Conservation (phyloP, 768 basidiomycete species). For the Boletus tylopilopsis region DNA sequence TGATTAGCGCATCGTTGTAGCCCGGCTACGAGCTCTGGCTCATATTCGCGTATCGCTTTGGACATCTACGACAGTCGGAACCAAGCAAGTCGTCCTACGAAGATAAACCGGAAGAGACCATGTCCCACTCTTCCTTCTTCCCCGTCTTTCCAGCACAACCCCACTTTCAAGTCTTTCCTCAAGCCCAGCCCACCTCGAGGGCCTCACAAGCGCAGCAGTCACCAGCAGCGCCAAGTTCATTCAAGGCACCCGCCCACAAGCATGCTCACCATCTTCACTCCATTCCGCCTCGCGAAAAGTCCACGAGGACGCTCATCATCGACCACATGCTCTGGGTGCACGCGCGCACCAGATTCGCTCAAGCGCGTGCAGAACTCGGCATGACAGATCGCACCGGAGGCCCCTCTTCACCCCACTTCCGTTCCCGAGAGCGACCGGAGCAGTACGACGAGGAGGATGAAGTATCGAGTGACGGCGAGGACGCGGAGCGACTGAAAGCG, state of each 20-base stretch:
- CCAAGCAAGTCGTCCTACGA: constrained; percentile 5
- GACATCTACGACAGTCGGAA: background rate
- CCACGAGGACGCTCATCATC: constrained; percentile 82
- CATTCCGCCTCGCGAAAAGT: constrained; percentile 84
- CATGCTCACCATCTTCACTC: constrained; percentile 87
- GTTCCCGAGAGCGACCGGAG: constrained; percentile 67
- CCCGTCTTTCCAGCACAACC: constrained; percentile 17
- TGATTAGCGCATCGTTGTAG: background rate
- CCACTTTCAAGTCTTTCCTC: constrained; percentile 18
- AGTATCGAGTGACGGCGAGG: constrained; percentile 60
- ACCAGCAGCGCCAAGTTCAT: constrained; percentile 28
- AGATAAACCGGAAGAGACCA: constrained; percentile 24
- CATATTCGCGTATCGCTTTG: background rate
- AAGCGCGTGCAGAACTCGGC: constrained; percentile 80
- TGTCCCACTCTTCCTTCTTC: constrained; percentile 31
- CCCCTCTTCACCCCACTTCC: constrained; percentile 53
- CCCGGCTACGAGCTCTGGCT: background rate
- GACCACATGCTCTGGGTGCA: constrained; percentile 89
- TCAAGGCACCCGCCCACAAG: constrained; percentile 76
- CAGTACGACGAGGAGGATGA: constrained; percentile 77
- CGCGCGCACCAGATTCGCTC: constrained; percentile 73
- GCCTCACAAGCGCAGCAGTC: constrained; percentile 9
- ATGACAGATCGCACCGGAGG: constrained; percentile 83
- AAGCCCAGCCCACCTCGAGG: constrained; percentile 8
- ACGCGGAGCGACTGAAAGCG: constrained; percentile 40